Conservation (phyloP, 306 rosid species). For the Begonia masoniana region DNA sequence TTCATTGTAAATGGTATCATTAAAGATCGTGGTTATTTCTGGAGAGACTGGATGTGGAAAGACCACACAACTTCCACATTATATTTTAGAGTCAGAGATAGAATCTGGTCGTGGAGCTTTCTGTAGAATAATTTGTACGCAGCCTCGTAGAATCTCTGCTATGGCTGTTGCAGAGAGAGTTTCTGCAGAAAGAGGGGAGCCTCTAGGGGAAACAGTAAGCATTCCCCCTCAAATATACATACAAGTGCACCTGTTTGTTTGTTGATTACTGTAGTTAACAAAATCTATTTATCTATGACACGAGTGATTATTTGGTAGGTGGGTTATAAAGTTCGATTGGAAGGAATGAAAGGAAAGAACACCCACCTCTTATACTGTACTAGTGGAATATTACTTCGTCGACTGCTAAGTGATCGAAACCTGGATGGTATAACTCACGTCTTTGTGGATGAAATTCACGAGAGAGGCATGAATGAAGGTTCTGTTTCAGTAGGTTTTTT, state of each 20-base stretch:
- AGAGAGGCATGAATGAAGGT: slow-evolving; percentile 64
- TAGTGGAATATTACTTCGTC: slow-evolving; percentile 49
- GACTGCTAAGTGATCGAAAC: slow-evolving; percentile 44
- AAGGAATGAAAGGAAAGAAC: slow-evolving; percentile 50
- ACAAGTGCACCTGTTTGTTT: neutral
- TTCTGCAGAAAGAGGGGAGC: slow-evolving; percentile 44
- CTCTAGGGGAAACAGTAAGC: slow-evolving; percentile 49
- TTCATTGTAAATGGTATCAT: neutral
- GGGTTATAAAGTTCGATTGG: slow-evolving; percentile 51
- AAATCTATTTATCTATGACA: slow-evolving; percentile 18
- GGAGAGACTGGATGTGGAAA: slow-evolving; percentile 65
- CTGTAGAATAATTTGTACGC: slow-evolving; percentile 47
- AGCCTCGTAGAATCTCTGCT: slow-evolving; percentile 48
- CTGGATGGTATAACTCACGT: slow-evolving; percentile 46
- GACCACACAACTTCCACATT: slow-evolving; percentile 53
- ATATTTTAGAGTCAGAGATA: slow-evolving; percentile 42
- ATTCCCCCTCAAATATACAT: slow-evolving; percentile 12
- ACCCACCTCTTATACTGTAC: slow-evolving; percentile 50
- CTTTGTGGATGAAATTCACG: slow-evolving; percentile 54
- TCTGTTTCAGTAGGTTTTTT: neutral
- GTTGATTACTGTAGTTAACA: no score
- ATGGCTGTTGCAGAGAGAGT: slow-evolving; percentile 50
- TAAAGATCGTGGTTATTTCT: slow-evolving; percentile 40
- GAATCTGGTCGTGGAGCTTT: slow-evolving; percentile 56
- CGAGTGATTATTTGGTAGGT: slow-evolving; percentile 67